These are phyloP conservation scores for Fusarium avenaceum DNA, from an alignment of 2,329 filamentous ascomycete genomes.

Conservation along the genomic window DNA sequence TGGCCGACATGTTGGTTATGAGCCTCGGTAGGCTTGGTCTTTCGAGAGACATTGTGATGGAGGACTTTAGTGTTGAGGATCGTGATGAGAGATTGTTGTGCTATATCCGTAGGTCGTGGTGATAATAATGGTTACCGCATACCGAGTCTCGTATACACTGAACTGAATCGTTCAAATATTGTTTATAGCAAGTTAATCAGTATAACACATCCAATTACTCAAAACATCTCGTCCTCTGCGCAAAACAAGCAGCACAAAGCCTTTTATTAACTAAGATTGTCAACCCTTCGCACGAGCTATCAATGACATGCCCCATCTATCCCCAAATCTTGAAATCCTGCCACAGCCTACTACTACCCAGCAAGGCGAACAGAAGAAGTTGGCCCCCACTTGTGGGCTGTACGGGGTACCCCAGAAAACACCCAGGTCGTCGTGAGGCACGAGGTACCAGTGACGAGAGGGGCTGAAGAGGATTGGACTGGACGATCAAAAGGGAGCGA, in stretches of 20 bases:
- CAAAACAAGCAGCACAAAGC: neutral
- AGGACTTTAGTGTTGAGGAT: neutral
- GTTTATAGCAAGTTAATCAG: slow-evolving; percentile 1
- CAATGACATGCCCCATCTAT: neutral
- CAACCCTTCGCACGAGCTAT: neutral
- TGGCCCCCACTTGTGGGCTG: slow-evolving; percentile 1
- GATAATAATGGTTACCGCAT: slow-evolving; percentile 8
- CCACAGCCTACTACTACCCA: slow-evolving; percentile 2
- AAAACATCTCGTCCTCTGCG: neutral
- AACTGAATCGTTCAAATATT: neutral
- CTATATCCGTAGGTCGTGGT: neutral
- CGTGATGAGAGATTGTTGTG: neutral
- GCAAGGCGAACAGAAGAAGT: neutral
- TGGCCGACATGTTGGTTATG: slow-evolving; percentile 33
- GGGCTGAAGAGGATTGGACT: neutral
- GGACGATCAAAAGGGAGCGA: slow-evolving; percentile 1
- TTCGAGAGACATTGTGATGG: slow-evolving; percentile 14
- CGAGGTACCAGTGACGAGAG: slow-evolving; percentile 6
- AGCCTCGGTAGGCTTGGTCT: slow-evolving; percentile 43
- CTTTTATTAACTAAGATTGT: slow-evolving; percentile 14
- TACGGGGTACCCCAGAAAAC: slow-evolving; percentile 18
- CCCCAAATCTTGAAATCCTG: slow-evolving; percentile 19
- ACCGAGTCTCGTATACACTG: neutral
- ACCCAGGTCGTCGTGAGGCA: accelerated
- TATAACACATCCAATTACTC: neutral